Base-by-base conservation (phyloP, 1,139 yeast genomes). In the Sugiyamaella xylanicola region DNA sequence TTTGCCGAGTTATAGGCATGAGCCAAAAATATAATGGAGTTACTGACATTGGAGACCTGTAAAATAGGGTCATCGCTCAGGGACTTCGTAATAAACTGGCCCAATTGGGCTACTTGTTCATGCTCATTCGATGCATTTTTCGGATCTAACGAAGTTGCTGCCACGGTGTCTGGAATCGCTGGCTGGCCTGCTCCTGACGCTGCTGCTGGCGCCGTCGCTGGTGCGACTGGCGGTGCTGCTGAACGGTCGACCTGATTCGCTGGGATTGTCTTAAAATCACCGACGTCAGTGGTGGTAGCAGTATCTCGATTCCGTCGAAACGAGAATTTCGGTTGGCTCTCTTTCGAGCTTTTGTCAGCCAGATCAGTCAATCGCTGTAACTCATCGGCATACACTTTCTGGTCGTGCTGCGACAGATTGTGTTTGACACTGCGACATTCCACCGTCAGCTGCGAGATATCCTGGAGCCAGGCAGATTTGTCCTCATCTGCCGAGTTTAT, bases 341-440 rank as follows among this genome's bases (percentile, higher is more conserved):
- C 55, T 22, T 53, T 57, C n/a, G 51, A 11, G 5, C 48, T 50
- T 11, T 37, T 29, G 25, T 57, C 55, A 16, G 55, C 51, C 41
- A 52, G 21, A 13, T 54, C 57, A 16, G 56, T 35, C 37, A 61
- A 53, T 19, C 41, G 37, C 17, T 56, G 59, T 21, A 65, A 52
- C 43, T 58, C 60, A 8, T 56, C 55, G 2, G 58, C 55, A 43
- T 63, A 64, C 11, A 52, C 48, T 47, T 64, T 59, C n/a, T 61
- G 63, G 48, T 65, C 69, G 51, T 64, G 56, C 35, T 58, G 56
- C 1, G 67, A 61, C 11, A 63, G 56, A 2, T 48, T 37, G 36
- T 56, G 53, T 27, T 60, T 55, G n/a, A 43, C 48, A 21, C 53
- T 49, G 39, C 64, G 59, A 47, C 66, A 63, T 39, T 53, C 42